Evolutionary conservation across 495 filamentous ascomycete genomes (phyloP), one percentile per base, ranked within the genome.

Genomic region (Acidomyces sp.): DNA sequence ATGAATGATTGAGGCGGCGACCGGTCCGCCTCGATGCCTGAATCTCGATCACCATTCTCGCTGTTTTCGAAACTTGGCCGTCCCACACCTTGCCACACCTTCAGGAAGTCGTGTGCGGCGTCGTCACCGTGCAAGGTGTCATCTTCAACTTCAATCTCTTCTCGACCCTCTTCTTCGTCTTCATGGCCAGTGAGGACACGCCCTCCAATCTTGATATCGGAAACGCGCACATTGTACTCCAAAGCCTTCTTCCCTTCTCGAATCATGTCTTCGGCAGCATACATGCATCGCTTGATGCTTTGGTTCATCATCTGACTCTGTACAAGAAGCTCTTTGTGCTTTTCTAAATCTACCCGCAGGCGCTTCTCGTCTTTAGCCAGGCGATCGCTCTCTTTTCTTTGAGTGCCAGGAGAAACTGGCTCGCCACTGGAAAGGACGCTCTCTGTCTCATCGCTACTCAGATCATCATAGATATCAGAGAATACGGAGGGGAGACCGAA

Each of bases 301-400:
- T 90, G 81, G 56, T 96, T 96, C 63, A 96, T 83, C 58, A 81
- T 88, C 53, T 93, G 83, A 41, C 79, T 86, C 57, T 93, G 86
- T 17, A 82, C 61, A 3, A 97, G 71, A 1, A 96, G 65, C 50
- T 87, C 79, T 43, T 85, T 83, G 54, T 99, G 90, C 53, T 84
- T 85, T 4, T 78, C 71, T 10, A 99, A 69, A 58, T 99, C 90
- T 13, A 92, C 62, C 39, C 77, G 69, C 17, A 94, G 66, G 13
- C 80, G 69, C 54, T 77, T 77, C 55, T 90, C 82, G 49, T 95
- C 90, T 20, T 62, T 57, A 3, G 57, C 60, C 4, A 52, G 27
- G 1, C 48, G 37, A 56, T 63, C 40, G 65, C 58, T 4, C 55
- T 56, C 2, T 55, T 66, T 56, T 2, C 62, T 68, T 4, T 65